Conservation (phyloP, 148 eudicot genomes). For the Fagopyrum homotropicum region DNA sequence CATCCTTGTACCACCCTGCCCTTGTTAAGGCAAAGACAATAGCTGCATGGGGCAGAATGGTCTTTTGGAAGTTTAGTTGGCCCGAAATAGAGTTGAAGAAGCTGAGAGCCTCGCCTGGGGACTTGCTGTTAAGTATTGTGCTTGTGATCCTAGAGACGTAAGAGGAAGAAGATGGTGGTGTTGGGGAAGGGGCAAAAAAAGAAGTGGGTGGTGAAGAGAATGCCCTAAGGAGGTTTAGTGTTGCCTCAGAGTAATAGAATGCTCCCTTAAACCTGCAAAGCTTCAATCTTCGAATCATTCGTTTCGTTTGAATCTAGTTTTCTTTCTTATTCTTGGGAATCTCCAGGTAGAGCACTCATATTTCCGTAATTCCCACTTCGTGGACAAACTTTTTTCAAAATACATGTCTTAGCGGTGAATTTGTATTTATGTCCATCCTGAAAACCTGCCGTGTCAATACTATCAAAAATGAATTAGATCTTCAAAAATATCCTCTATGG, state of each 20-base stretch:
- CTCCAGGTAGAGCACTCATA: neutral
- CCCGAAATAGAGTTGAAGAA: conserved; percentile 40
- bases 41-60: conserved; percentile 44
- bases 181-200: neutral
- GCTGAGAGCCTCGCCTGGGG: conserved; percentile 41
- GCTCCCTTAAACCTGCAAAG: conserved; percentile 3
- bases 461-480: neutral
- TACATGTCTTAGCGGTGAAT: neutral
- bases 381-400: neutral
- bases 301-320: conserved; percentile 11
- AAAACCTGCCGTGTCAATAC: neutral
- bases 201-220: conserved; percentile 14
- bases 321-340: conserved; percentile 6
- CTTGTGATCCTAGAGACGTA: conserved; percentile 25
- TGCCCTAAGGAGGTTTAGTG: conserved; percentile 10
- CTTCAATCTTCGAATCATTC: conserved; percentile 11
- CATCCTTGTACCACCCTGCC: conserved; percentile 47
- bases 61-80: conserved; percentile 30
- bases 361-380: neutral
- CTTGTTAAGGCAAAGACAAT: conserved; percentile 33
- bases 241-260: conserved; percentile 1
- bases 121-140: conserved; percentile 43
- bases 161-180: conserved; percentile 18
- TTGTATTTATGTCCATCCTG: neutral
- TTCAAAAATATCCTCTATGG: neutral